Base-by-base conservation (phyloP, 805 yeast genomes). In the Scheffersomyces amazonensis region DNA sequence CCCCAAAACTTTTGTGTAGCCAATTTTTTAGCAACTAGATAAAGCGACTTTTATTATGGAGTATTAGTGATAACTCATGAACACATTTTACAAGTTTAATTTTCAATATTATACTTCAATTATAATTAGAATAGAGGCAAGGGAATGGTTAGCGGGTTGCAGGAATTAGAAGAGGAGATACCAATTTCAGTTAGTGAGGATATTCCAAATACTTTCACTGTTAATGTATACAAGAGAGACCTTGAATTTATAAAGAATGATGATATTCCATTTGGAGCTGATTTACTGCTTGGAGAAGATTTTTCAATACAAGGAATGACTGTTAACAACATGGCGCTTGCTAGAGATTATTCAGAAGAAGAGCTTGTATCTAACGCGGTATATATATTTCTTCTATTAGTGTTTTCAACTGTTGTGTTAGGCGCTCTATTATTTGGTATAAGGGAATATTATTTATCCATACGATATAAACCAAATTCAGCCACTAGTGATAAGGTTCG, bases 291-390 rank as follows among this genome's bases (percentile, higher is more conserved):
- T 23, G 32, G 27, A 36, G 25, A 16, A 18, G 21, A 12, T n/a
- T 30, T 24, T n/a, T 16, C 22, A n/a, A 19, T 21, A 6, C 20
- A 12, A 22, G 24, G 19, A 10, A 12, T 23, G 25, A 7, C 18
- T 10, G 12, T 25, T n/a, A 17, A 28, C 13, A 24, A 19, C 12
- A 8, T 10, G 16, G 28, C 16, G 29, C 25, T 32, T 16, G 17
- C 23, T n/a, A 16, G 16, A 25, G 27, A 24, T 5, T 31, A 37
- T 32, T 30, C 47, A 3, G 48, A 54, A 22, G 47, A 48, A 16
- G 54, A 50, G n/a, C 34, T 57, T 17, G 35, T 60, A 4, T 50
- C 63, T 11, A 58, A 56, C 35, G 46, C 58, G 3, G 42, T 54
- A 3, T 58, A 58, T 39, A 50, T 58, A 8, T 60, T 57, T 35